phyloP scores from a whole-genome alignment of 345 rosid species.

The Rhodamnia rubescens region DNA sequence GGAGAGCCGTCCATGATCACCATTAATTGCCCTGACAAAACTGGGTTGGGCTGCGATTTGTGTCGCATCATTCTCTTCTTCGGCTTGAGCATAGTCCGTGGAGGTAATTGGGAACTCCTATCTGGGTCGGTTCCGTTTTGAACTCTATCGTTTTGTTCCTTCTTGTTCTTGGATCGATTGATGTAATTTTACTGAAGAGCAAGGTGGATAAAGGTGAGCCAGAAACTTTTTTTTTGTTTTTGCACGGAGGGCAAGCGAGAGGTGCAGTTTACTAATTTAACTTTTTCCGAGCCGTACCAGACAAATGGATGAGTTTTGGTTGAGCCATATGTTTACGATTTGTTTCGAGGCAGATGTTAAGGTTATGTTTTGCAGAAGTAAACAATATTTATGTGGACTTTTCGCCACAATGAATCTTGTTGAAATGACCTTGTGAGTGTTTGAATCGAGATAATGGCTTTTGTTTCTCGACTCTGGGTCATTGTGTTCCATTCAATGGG shows the following conservation, averaged over 20 bases:
- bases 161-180: background rate
- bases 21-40: conserved; percentile 93
- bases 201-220: background rate
- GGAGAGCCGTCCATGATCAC: conserved; percentile 67
- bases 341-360: background rate
- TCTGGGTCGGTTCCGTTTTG: background rate
- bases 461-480: background rate
- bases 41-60: conserved; percentile 89
- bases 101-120: conserved; percentile 32
- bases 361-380: background rate
- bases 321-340: background rate
- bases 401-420: background rate
- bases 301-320: background rate
- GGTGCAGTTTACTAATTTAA: background rate
- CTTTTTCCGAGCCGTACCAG: background rate
- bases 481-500: background rate
- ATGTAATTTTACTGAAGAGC: background rate
- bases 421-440: background rate
- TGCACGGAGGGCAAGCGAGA: background rate
- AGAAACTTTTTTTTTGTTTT: background rate
- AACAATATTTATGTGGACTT: background rate
- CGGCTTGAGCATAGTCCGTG: conserved; percentile 77
- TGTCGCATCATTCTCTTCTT: conserved; percentile 92
- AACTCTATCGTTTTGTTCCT: background rate
- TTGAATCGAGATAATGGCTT: background rate